These are phyloP conservation scores for Sarocladium oryzae DNA, from an alignment of 2,329 filamentous ascomycete genomes.

Conservation along the genomic window DNA sequence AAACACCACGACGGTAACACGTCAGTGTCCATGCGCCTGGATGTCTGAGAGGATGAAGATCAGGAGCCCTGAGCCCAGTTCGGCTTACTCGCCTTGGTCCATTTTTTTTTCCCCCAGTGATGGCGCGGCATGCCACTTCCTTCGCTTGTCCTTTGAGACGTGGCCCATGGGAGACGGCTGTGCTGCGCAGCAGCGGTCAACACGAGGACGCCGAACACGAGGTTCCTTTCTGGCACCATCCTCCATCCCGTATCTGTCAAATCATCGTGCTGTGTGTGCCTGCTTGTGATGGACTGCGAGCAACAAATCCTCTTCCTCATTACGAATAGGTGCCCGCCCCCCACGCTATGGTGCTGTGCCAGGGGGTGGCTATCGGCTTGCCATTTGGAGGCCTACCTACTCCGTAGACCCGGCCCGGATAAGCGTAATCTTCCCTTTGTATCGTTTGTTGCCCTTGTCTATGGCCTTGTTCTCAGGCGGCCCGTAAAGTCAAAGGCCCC, in stretches of 20 bases:
- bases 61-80: no score
- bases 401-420: background rate
- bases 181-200: background rate
- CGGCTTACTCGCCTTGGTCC: no score
- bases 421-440: background rate
- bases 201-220: background rate
- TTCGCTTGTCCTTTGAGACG: background rate
- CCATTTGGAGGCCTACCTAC: background rate
- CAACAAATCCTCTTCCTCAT: no score
- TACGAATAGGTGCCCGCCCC: no score
- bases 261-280: background rate
- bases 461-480: background rate
- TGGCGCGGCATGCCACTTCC: no score
- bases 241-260: no score
- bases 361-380: no score
- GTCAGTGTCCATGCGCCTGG: background rate
- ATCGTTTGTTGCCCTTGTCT: background rate
- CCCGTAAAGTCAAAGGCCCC: background rate
- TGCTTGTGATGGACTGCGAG: no score
- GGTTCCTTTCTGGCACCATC: background rate
- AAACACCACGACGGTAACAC: background rate
- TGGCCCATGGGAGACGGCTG: background rate
- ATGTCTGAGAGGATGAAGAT: no score
- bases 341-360: no score
- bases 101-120: no score